phyloP scores from a whole-genome alignment of 805 yeast species.

The Barnettozyma vustinii region DNA sequence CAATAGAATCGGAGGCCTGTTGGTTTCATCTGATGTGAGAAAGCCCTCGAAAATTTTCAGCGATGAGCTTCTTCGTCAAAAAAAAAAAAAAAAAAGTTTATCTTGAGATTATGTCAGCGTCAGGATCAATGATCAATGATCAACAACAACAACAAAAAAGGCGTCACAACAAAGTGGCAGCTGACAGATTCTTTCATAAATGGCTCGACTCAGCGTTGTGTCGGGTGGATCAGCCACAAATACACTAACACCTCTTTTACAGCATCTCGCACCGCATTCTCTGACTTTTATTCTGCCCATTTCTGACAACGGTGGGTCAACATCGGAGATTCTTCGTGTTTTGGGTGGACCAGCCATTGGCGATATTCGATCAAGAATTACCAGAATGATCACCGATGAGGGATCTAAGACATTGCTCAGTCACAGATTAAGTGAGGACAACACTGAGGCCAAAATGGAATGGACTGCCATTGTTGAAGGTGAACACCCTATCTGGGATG shows the following conservation, averaged over 20 bases:
- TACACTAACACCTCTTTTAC: slow-evolving; percentile 57
- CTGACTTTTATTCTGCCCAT: slow-evolving; percentile 68
- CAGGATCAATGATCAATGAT: too few species aligned
- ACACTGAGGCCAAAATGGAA: slow-evolving; percentile 51
- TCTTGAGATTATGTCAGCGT: neutral
- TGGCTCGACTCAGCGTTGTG: slow-evolving; percentile 26
- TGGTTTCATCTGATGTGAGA: slow-evolving; percentile 1
- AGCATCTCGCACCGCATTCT: slow-evolving; percentile 37
- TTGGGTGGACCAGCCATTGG: slow-evolving; percentile 96
- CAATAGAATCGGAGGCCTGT: neutral
- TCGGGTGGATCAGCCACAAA: slow-evolving; percentile 91
- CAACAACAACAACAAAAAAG: too few species aligned
- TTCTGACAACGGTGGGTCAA: slow-evolving; percentile 92
- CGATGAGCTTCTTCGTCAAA: neutral
- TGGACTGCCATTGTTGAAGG: slow-evolving; percentile 84
- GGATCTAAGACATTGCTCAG: slow-evolving; percentile 34
- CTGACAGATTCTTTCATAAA: neutral
- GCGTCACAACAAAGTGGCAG: neutral
- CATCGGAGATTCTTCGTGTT: slow-evolving; percentile 79
- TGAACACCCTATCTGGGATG: slow-evolving; percentile 61
- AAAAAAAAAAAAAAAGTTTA: too few species aligned
- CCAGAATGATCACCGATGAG: slow-evolving; percentile 60
- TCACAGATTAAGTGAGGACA: slow-evolving; percentile 45
- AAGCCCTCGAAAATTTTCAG: slow-evolving; percentile 1
- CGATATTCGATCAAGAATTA: slow-evolving; percentile 78